A percentile compares a stretch with the other conserved stretches of the same genome.
phyloP scores from a whole-genome alignment of 768 basidiomycete species.

The Fomitopsis pulvina region DNA sequence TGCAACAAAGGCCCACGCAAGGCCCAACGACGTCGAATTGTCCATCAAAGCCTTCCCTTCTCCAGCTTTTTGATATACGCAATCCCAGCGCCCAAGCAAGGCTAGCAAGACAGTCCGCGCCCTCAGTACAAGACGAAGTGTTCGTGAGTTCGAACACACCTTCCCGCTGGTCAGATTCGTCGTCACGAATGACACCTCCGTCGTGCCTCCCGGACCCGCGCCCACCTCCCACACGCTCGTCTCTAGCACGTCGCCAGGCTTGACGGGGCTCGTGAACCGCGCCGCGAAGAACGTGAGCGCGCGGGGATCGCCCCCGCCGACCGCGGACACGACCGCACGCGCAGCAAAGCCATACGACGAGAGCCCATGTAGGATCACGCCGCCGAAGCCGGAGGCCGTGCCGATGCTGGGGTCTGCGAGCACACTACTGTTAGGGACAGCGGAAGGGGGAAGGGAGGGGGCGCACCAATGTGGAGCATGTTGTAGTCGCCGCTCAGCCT shows the following conservation, averaged over 20 bases:
- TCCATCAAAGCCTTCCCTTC: conserved; percentile 35
- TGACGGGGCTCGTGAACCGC: conserved; percentile 79
- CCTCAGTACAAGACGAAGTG: not conserved
- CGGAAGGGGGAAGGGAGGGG: conserved; percentile 4
- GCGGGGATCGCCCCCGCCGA: conserved; percentile 53
- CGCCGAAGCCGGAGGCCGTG: conserved; percentile 70
- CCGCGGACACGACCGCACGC: conserved; percentile 59
- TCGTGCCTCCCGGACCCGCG: conserved; percentile 28
- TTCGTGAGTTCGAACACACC: conserved; percentile 18
- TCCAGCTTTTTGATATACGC: conserved; percentile 54
- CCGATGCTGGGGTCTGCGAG: conserved; percentile 65
- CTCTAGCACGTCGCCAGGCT: conserved; percentile 76
- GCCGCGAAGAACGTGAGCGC: conserved; percentile 64
- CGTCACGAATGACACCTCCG: conserved; percentile 33
- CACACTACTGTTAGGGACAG: conserved; percentile 58
- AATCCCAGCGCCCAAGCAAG: conserved; percentile 53
- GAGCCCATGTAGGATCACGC: conserved; percentile 80
- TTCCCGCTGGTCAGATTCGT: conserved; percentile 33
- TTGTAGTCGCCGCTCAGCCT: conserved; percentile 49
- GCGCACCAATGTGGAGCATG: conserved; percentile 41
- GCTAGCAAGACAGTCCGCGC: conserved; percentile 19
- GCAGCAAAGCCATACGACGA: conserved; percentile 80
- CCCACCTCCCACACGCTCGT: conserved; percentile 77
- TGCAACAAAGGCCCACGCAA: not conserved
- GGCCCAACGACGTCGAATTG: not conserved